These are phyloP conservation scores for Colletotrichum truncatum DNA, from an alignment of 2,329 filamentous ascomycete species.

Conservation along the genomic window DNA sequence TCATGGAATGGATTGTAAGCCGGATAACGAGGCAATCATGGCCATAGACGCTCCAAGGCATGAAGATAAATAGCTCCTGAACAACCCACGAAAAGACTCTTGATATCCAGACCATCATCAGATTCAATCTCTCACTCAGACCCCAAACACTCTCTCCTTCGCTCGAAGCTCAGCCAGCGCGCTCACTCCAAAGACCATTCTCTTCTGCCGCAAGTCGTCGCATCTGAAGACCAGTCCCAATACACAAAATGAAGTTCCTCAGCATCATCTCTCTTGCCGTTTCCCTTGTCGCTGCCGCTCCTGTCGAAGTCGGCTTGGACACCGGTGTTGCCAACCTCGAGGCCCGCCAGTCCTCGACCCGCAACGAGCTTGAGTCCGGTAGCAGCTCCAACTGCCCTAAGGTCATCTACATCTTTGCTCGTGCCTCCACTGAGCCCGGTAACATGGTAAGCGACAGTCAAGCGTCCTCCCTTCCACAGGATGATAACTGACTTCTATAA, in stretches of 20 bases:
- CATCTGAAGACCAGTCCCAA: too few species aligned
- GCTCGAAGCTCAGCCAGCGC: constrained; percentile 9
- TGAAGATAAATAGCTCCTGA: constrained; percentile 14
- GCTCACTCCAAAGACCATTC: neutral
- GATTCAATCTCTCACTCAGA: constrained; percentile 20
- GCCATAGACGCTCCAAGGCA: neutral
- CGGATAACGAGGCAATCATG: neutral
- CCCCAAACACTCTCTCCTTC: constrained; percentile 4
- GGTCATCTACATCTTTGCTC: constrained; percentile 50
- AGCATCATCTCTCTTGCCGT: constrained; percentile 28
- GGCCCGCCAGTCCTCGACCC: constrained; percentile 33
- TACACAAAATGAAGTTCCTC: constrained; percentile 35
- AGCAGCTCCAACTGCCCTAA: constrained; percentile 41
- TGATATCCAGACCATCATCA: neutral
- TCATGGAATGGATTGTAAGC: neutral
- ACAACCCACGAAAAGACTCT: neutral
- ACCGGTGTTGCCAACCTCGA: constrained; percentile 9
- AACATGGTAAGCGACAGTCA: constrained; percentile 43
- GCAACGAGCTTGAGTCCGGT: constrained; percentile 40
- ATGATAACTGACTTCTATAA: neutral
- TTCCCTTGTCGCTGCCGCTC: constrained; percentile 28
- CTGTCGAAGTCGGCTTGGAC: constrained; percentile 18
- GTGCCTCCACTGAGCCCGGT: constrained; percentile 48
- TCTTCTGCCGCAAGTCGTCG: neutral
- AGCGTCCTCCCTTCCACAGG: neutral